Evolutionary conservation across 1,284 basidiomycete genomes (phyloP).

Genomic region (Meira nashicola): DNA sequence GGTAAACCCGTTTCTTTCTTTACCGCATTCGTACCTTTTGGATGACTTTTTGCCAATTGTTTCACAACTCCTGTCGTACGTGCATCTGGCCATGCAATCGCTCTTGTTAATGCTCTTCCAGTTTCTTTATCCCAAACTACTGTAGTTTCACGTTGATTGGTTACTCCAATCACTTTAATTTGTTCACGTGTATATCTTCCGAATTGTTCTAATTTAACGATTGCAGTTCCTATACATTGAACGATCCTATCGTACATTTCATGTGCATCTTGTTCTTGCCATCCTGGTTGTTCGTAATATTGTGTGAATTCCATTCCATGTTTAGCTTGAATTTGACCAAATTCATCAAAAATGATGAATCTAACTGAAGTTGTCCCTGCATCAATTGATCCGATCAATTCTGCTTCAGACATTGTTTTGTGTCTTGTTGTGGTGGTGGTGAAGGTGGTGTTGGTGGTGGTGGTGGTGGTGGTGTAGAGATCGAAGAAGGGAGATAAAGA

Average conservation of each 20-base stretch:
- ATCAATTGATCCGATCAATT: constrained; percentile 19
- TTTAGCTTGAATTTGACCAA: constrained; percentile 79
- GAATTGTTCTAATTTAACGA: constrained; percentile 65
- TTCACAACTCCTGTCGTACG: constrained; percentile 79
- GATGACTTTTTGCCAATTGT: constrained; percentile 69
- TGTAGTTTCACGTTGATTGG: constrained; percentile 95
- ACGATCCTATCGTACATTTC: constrained; percentile 77
- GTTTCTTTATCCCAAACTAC: constrained; percentile 88
- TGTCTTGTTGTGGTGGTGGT: background rate
- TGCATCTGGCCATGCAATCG: constrained; percentile 94
- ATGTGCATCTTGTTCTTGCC: constrained; percentile 90
- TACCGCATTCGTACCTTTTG: constrained; percentile 69
- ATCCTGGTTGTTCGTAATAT: constrained; percentile 56
- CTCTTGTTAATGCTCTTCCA: constrained; percentile 74
- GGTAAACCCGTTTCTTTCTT: constrained; percentile 49
- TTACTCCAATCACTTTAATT: constrained; percentile 91
- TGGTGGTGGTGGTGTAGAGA: too few species aligned
- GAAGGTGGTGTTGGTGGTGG: too few species aligned
- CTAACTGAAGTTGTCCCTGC: constrained; percentile 69
- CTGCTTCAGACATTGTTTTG: background rate
- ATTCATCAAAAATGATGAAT: constrained; percentile 86
- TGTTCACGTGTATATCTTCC: constrained; percentile 70
- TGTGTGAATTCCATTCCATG: constrained; percentile 63
- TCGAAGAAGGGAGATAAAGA: too few species aligned
- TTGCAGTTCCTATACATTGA: constrained; percentile 70